Base-by-base conservation (phyloP, 1,139 yeast species). In the Blastobotrys illinoisensis region DNA sequence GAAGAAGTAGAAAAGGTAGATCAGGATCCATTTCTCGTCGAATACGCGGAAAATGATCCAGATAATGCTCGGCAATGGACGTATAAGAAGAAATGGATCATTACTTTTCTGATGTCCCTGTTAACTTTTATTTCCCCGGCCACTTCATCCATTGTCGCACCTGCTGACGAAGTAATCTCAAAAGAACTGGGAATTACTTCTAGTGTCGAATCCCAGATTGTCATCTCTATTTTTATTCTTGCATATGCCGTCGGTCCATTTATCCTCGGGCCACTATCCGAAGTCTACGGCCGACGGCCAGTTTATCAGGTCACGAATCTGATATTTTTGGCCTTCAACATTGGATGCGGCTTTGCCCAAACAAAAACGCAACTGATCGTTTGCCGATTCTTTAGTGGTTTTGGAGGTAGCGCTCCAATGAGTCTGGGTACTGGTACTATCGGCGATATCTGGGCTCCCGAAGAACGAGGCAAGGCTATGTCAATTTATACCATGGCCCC, bases 401-500 rank as follows among this genome's bases (percentile, higher is more conserved):
- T 89, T 32, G 88, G 85, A 71, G 77, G 96, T 1, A 79, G 93
- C 47, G 86, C 95, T 13, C 96, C 95, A 28, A 77, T 90, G 53
- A 85, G 93, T 51, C 78, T 88, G 54, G 96, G 89, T 53, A 96
- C 96, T 67, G 97, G 96, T 50, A 85, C 96, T 47, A 80, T 90
- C 59, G 95, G 95, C 52, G 97, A 90, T 72, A 80, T 90, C 75
- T 82, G 83, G 76, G 86, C 86, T 55, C 78, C 82, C 48, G 87
- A 83, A 62, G 82, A 90, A 1, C 80, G 97, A 74, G 96, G 96
- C 62, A 80, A 85, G 65, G 96, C 96, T 36, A 89, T 89, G 72
- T 95, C 96, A 0, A 85, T 86, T 64, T 90, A 89, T 69, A 89
- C 95, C 32, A 89, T 89, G 65, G 91, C 95, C 55, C 97, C 97